Evolutionary conservation across 345 rosid species (phyloP).

Genomic region (Camelina sativa): DNA sequence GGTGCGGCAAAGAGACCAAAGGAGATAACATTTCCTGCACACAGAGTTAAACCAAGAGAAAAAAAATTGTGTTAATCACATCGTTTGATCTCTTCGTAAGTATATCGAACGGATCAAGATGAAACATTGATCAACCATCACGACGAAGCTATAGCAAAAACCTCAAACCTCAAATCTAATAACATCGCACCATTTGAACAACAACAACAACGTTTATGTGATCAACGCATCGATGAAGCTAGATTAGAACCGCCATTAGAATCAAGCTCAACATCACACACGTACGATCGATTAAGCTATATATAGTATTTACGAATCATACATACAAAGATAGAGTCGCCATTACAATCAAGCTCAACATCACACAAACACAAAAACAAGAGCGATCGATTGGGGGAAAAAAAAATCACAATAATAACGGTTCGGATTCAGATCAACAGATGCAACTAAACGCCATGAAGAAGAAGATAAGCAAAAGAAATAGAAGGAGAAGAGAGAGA

Average conservation of each 20-base stretch:
- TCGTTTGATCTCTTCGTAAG: neutral
- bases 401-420: neutral
- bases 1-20: slow-evolving; percentile 57
- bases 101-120: too few species aligned
- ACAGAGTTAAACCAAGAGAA: neutral
- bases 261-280: neutral
- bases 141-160: neutral
- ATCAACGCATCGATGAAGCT: too few species aligned
- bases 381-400: neutral
- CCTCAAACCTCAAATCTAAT: neutral
- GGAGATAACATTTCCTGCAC: slow-evolving; percentile 63
- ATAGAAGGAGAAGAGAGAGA: neutral
- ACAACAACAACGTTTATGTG: too few species aligned
- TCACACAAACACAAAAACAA: neutral
- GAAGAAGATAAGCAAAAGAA: too few species aligned
- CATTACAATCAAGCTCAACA: neutral
- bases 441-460: neutral
- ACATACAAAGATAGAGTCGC: neutral
- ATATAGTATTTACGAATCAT: too few species aligned
- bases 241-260: neutral
- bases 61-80: neutral
- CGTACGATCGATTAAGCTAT: too few species aligned
- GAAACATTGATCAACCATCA: neutral
- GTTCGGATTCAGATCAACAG: neutral
- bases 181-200: neutral